phyloP scores from a whole-genome alignment of 1,284 basidiomycete species.

The Cutaneotrichosporon spelunceum region DNA sequence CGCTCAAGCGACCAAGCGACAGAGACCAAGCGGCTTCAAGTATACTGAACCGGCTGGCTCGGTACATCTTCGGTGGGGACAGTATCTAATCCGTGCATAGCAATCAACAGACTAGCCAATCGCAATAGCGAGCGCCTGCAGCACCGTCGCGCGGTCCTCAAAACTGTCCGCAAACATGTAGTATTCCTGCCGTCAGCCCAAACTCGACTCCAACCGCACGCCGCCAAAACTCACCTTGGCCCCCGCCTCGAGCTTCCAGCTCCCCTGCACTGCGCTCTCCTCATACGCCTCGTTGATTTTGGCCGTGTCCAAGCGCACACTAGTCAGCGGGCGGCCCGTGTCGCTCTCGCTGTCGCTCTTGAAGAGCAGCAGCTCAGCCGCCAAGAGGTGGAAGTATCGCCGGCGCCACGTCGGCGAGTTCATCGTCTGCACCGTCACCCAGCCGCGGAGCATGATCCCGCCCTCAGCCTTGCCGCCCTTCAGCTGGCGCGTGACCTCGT shows the following conservation, averaged over 20 bases:
- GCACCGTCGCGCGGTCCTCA: constrained; percentile 41
- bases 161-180: constrained; percentile 45
- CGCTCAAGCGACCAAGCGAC: constrained; percentile 28
- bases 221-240: constrained; percentile 30
- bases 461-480: constrained; percentile 27
- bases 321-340: constrained; percentile 6
- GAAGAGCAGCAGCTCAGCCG: constrained; percentile 37
- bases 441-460: constrained; percentile 44
- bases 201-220: not conserved
- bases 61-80: no score
- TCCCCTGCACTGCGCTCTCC: constrained; percentile 45
- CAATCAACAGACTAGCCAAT: constrained; percentile 21
- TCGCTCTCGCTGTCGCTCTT: constrained; percentile 24
- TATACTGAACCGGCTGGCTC: no score
- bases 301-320: not conserved
- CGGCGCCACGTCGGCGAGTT: constrained; percentile 42
- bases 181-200: constrained; percentile 30
- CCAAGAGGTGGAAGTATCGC: constrained; percentile 40
- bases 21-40: no score
- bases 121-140: constrained; percentile 29
- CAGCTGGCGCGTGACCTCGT: constrained; percentile 15
- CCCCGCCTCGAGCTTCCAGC: constrained; percentile 37
- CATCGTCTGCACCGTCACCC: constrained; percentile 44
- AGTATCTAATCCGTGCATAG: no score
- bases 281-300: constrained; percentile 32